These are phyloP conservation scores for Cymodocea nodosa DNA, from an alignment of 116 monocot species.

Conservation along the genomic window DNA sequence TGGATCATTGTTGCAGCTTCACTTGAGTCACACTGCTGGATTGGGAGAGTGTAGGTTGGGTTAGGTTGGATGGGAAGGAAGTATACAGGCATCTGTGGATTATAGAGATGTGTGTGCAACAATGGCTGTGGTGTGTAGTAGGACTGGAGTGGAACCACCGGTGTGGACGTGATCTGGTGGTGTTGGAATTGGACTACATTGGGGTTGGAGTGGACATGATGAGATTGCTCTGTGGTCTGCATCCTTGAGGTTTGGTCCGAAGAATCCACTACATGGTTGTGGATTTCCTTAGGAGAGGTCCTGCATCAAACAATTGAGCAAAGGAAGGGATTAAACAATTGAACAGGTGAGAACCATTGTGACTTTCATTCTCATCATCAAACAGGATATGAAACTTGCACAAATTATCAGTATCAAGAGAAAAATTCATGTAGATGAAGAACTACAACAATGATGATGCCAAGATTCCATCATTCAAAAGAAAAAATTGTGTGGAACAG, in stretches of 20 bases:
- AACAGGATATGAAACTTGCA: too few relatives aligned
- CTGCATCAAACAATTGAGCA: too few relatives aligned
- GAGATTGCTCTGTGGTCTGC: constrained; percentile 14
- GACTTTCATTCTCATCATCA: too few relatives aligned
- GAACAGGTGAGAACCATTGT: too few relatives aligned
- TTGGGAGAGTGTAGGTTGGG: constrained; percentile 17
- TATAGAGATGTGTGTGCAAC: constrained; percentile 20
- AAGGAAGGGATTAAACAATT: too few relatives aligned
- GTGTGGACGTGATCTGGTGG: constrained; percentile 3
- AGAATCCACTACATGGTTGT: too few relatives aligned
- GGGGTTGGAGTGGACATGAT: constrained; percentile 25
- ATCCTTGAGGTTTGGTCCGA: too few relatives aligned
- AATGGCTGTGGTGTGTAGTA: constrained; percentile 25
- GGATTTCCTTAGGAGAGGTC: constrained; percentile 7
- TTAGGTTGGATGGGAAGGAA: constrained; percentile 44
- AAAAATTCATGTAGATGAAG: too few relatives aligned
- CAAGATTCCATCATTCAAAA: too few relatives aligned
- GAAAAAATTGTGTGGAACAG: too few relatives aligned
- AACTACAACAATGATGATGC: too few relatives aligned
- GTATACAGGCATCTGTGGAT: constrained; percentile 45
- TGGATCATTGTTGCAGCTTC: constrained; percentile 6
- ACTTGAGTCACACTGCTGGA: constrained; percentile 6
- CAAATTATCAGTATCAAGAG: too few relatives aligned
- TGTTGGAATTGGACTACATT: constrained; percentile 29
- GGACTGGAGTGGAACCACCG: constrained; percentile 9